phyloP scores from a whole-genome alignment of 139 green algal species.

The Chlorella vulgaris region DNA sequence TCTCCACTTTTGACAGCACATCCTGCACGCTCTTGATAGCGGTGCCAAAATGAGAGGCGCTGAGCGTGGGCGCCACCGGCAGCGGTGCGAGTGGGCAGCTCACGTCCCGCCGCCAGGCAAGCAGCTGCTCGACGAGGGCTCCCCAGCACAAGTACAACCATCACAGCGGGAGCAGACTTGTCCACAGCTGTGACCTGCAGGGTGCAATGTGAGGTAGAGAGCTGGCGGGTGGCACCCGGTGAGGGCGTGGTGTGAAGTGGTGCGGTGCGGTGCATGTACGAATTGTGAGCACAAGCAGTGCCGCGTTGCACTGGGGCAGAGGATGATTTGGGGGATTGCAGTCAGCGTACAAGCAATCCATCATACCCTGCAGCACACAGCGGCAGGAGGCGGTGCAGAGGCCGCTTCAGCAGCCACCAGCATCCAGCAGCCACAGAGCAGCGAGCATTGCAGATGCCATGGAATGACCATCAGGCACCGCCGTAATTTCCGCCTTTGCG shows the following conservation, averaged over 20 bases:
- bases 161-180: conserved; percentile 63
- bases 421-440: too few relatives aligned
- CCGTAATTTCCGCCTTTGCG: too few relatives aligned
- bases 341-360: conserved; percentile 99
- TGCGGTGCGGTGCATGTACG: too few relatives aligned
- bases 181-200: conserved; percentile 75
- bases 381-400: neutral
- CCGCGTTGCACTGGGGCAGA: too few relatives aligned
- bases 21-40: conserved; percentile 36
- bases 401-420: too few relatives aligned
- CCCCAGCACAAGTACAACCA: conserved; percentile 67
- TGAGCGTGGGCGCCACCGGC: conserved; percentile 57
- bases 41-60: conserved; percentile 47
- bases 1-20: conserved; percentile 22
- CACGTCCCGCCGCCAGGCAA: conserved; percentile 50
- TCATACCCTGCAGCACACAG: conserved; percentile 78
- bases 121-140: conserved; percentile 56
- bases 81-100: conserved; percentile 73
- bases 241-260: neutral
- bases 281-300: too few relatives aligned
- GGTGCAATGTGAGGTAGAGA: neutral
- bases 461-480: too few relatives aligned
- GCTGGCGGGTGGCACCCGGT: neutral
- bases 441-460: too few relatives aligned
- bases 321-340: conserved; percentile 75